Conservation (phyloP, 805 yeast genomes). For the Nakazawaea molendinolei region DNA sequence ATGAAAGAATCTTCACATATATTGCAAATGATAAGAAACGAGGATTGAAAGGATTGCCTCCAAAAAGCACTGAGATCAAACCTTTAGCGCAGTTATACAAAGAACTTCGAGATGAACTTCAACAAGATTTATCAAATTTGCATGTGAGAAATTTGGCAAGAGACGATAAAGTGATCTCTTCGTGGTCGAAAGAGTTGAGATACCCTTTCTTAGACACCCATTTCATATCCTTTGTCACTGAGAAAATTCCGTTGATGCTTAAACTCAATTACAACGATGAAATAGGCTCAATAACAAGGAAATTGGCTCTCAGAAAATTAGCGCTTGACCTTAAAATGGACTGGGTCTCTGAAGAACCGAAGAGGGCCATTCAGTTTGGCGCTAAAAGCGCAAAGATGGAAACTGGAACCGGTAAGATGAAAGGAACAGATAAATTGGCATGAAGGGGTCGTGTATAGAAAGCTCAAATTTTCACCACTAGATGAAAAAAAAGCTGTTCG, state of each 20-base stretch:
- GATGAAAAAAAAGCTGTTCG: neutral
- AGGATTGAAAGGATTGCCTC: conserved; percentile 14
- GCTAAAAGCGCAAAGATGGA: conserved; percentile 93
- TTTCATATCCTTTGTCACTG: conserved; percentile 45
- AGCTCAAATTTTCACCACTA: neutral
- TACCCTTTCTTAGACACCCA: conserved; percentile 75
- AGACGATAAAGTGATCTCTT: conserved; percentile 82
- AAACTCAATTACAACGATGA: conserved; percentile 31
- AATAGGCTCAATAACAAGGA: conserved; percentile 32
- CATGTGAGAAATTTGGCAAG: conserved; percentile 80
- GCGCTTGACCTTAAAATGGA: conserved; percentile 47
- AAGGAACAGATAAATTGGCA: conserved; percentile 57
- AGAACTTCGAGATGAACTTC: conserved; percentile 52
- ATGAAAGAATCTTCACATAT: conserved; percentile 44
- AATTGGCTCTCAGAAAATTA: conserved; percentile 52
- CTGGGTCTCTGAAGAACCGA: conserved; percentile 65
- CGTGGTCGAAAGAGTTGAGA: conserved; percentile 85
- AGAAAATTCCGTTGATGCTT: conserved; percentile 40
- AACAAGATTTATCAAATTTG: conserved; percentile 64
- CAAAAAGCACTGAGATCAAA: too few species aligned
- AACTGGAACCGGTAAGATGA: conserved; percentile 64
- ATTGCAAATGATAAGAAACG: conserved; percentile 20
- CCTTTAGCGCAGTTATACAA: conserved; percentile 25
- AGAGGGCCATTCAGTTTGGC: conserved; percentile 96
- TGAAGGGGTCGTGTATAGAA: conserved; percentile 2